A percentile compares a stretch with the other conserved stretches of the same genome.
phyloP scores from a whole-genome alignment of 257 asterid genomes.

The Solanum acaule region DNA sequence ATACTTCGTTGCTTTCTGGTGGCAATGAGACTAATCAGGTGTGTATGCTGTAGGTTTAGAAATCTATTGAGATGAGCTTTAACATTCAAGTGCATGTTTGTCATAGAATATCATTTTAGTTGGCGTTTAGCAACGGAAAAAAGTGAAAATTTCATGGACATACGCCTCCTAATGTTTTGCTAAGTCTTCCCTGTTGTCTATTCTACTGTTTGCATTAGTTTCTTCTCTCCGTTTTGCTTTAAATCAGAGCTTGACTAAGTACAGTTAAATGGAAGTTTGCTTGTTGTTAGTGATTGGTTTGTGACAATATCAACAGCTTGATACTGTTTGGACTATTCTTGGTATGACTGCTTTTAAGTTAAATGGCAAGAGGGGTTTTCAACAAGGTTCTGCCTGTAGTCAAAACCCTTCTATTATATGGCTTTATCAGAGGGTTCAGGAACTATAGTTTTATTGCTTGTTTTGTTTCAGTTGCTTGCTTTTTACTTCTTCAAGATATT shows the following conservation, averaged over 20 bases:
- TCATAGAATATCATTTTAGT: neutral
- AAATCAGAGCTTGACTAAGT: neutral
- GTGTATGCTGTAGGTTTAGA: neutral
- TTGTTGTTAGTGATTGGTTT: neutral
- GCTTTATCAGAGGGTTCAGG: neutral
- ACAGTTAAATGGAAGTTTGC: neutral
- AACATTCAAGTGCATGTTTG: neutral
- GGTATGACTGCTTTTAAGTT: neutral
- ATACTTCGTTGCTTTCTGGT: slow-evolving; percentile 1
- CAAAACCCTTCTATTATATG: neutral
- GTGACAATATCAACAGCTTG: neutral
- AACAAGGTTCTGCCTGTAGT: neutral
- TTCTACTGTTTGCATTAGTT: neutral
- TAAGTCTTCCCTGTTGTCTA: neutral
- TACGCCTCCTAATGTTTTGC: neutral
- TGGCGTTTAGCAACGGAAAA: neutral
- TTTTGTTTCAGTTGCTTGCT: neutral
- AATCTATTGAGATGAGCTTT: neutral
- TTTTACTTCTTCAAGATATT: neutral
- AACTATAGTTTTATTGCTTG: neutral
- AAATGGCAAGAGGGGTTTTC: neutral
- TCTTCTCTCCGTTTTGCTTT: neutral
- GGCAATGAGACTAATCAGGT: slow-evolving; percentile 37
- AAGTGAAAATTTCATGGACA: neutral
- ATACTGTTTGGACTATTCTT: neutral